Evolutionary conservation across 805 yeast species (phyloP), one percentile per base, ranked within the genome.

Genomic region (Sugiyamaella smithiae): DNA sequence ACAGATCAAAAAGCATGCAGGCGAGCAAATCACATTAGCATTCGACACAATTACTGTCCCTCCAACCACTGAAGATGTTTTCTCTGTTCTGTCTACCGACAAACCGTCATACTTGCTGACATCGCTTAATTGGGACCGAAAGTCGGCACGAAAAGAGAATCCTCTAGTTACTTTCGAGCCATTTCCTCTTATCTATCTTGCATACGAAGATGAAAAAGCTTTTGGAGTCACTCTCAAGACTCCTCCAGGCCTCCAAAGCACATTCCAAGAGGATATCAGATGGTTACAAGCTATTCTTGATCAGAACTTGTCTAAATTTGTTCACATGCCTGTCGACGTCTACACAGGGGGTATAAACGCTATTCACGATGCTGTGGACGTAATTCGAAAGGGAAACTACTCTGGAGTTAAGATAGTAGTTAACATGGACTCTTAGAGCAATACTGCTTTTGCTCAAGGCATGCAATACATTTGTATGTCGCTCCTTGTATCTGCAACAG

Each of bases 1-100:
- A 22, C 68, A 74, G 60, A 74, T 77, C 49, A 66, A 61, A 48
- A 52, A 58, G n/a, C 42, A 57, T 16, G 49, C 57, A 4, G 57
- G 57, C 14, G 59, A 56, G 40, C 46, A 54, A 23, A 53, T 64
- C 32, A 41, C 37, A 14, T 45, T 47, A 12, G 67, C 58, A 16
- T 56, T 44, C 41, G 68, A 64, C 45, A 46, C 64, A 11, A 56
- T 61, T 40, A 46, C 61, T 26, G 32, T 24, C 14, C 50, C 44
- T 12, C 51, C 50, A 11, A 51, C 64, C 8, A 25, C 50, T n/a
- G 40, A 42, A 42, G 26, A 40, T 22, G 51, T 53, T 26, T 49
- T 51, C 54, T 40, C 43, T 4, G 45, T 41, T 5, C 23, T 54
- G 26, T 44, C 54, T 25, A 46, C 43, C 14, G 38, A 48, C 17